Evolutionary conservation across 148 eudicot genomes (phyloP), one percentile per base, ranked within the genome.

Genomic region (Heliosperma pusillum): DNA sequence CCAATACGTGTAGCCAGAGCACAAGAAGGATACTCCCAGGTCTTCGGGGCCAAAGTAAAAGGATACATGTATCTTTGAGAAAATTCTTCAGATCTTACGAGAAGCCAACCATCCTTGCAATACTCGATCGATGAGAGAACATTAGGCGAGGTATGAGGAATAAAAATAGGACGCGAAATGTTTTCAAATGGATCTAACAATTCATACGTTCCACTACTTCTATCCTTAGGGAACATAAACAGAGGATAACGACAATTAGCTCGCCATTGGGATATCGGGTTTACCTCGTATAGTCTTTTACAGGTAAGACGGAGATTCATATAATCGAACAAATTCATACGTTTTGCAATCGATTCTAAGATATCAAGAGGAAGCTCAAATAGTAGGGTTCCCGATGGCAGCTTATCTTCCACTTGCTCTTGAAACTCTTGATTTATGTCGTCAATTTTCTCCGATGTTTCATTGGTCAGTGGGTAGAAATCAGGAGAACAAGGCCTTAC

Each of bases 31-130:
- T n/a, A 0, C 16, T 3, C 2, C 68, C 13, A 24, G 26, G 20
- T 13, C 19, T 11, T 10, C 44, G 17, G 74, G 55, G 55, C 3
- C 0, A 50, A 13, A 50, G 42, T 69, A 16, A 69, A 44, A 10
- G 56, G 67, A 61, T 76, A 68, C 26, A 76, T 1, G 13, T 15
- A 76, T 0, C 56, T 11, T 42, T 69, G 10, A 6, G 40, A 26
- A 1, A 10, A 0, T 17, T 7, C 0, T 36, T 20, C 63, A 1
- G 30, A 17, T 2, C 40, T 10, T 3, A 42, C 10, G 52, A 76
- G 67, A 6, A 76, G 27, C 74, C 79, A 77, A 13, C 79, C 74
- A 30, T 77, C 59, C 10, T 60, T 77, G 61, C 22, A 70, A 15
- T 13, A 77, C 17, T 69, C 21, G 11, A 70, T 2, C 3, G 19